These are phyloP conservation scores for Beauveria sp. DNA, from an alignment of 2,329 filamentous ascomycete species.

Conservation along the genomic window DNA sequence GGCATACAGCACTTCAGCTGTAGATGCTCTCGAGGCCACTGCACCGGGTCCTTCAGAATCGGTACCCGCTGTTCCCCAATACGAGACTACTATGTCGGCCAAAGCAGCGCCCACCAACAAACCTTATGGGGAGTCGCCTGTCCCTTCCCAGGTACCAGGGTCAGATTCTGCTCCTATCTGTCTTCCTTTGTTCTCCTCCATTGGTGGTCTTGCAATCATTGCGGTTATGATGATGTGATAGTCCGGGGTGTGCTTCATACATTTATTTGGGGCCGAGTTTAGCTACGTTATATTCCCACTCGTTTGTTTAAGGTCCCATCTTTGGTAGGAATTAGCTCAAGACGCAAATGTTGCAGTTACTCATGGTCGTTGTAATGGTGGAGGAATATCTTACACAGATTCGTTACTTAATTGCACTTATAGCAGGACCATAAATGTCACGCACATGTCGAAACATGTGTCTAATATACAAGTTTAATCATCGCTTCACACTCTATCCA, in stretches of 20 bases:
- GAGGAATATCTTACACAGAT: slow-evolving; percentile 7
- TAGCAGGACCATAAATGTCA: slow-evolving; percentile 1
- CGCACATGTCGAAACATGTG: slow-evolving; percentile 1
- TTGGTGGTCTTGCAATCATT: slow-evolving; percentile 21
- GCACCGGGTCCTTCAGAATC: background rate
- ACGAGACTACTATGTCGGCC: slow-evolving; percentile 19
- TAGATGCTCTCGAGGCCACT: slow-evolving; percentile 11
- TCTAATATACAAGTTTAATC: background rate
- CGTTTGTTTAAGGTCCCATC: slow-evolving; percentile 13
- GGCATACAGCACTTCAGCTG: slow-evolving; percentile 11
- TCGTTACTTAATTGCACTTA: slow-evolving; percentile 10
- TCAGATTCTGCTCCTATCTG: slow-evolving; percentile 20
- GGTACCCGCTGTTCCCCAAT: slow-evolving; percentile 12
- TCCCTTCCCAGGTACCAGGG: slow-evolving; percentile 20
- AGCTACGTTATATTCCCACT: slow-evolving; percentile 12
- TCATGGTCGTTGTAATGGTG: slow-evolving; percentile 5
- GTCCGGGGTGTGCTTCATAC: background rate
- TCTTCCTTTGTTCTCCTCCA: slow-evolving; percentile 15
- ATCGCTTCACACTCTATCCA: background rate
- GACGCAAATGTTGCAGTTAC: slow-evolving; percentile 7
- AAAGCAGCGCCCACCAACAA: slow-evolving; percentile 15
- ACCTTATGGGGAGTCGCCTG: slow-evolving; percentile 16
- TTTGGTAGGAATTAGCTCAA: slow-evolving; percentile 13
- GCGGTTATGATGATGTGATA: slow-evolving; percentile 19
- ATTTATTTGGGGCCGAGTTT: slow-evolving; percentile 12